Conservation (phyloP, 2,329 filamentous ascomycete genomes). For the Nemania sp. region DNA sequence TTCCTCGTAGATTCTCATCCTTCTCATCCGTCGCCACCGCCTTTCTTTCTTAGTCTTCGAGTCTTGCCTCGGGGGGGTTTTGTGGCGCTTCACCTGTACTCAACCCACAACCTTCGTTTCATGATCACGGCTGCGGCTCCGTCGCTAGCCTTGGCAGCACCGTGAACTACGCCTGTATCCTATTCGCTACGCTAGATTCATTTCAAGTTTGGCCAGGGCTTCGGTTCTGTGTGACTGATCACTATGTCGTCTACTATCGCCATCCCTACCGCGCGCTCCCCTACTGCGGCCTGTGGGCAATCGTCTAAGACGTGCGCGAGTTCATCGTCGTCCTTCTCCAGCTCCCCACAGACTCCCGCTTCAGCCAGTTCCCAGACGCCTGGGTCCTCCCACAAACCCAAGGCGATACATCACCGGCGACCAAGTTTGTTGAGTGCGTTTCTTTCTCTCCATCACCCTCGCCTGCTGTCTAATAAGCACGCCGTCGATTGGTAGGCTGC, state of each 20-base stretch:
- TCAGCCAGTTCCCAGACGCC: conserved; percentile 57
- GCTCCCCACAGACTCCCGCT: conserved; percentile 62
- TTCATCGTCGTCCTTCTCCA: conserved; percentile 70
- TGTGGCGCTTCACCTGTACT: conserved; percentile 33
- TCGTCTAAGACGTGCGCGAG: conserved; percentile 61
- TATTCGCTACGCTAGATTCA: conserved; percentile 13
- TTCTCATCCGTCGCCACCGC: conserved; percentile 1
- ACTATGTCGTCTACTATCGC: conserved; percentile 76
- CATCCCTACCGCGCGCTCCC: conserved; percentile 66
- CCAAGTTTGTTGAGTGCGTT: conserved; percentile 71
- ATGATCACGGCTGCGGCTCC: conserved; percentile 21
- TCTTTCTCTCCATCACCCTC: background rate
- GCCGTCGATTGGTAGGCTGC: conserved; percentile 22
- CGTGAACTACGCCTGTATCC: conserved; percentile 19
- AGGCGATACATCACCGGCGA: conserved; percentile 65
- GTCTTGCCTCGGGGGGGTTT: conserved; percentile 12
- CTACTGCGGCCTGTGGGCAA: conserved; percentile 53
- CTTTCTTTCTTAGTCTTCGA: conserved; percentile 16
- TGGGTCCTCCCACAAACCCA: conserved; percentile 55
- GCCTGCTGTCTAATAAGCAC: background rate
- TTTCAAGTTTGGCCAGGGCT: background rate
- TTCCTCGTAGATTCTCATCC: background rate
- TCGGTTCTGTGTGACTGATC: conserved; percentile 39
- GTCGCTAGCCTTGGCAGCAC: conserved; percentile 13
- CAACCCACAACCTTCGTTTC: conserved; percentile 32